Evolutionary conservation across 306 rosid species (phyloP).

Genomic region (Lupinus albus): DNA sequence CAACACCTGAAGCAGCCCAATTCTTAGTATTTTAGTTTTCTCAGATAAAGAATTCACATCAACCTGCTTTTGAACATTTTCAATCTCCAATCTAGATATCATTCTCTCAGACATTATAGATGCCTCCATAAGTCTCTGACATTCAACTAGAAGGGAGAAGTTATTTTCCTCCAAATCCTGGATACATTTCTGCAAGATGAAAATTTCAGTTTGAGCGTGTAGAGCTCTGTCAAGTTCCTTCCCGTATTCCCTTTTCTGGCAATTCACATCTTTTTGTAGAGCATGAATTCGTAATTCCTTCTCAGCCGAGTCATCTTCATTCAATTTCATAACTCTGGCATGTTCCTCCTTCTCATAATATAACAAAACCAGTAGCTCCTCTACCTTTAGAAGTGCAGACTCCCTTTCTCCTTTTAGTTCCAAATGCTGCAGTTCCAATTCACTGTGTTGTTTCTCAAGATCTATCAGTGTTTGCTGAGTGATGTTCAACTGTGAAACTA

Average conservation of each 20-base stretch:
- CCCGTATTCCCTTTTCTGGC: slow-evolving; percentile 61
- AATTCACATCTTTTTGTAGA: slow-evolving; percentile 58
- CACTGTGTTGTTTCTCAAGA: slow-evolving; percentile 56
- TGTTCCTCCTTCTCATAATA: slow-evolving; percentile 68
- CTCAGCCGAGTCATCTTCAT: slow-evolving; percentile 59
- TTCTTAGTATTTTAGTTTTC: slow-evolving; percentile 58
- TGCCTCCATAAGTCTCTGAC: slow-evolving; percentile 63
- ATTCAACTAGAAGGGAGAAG: slow-evolving; percentile 61
- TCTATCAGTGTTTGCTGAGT: slow-evolving; percentile 57
- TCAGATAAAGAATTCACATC: slow-evolving; percentile 56
- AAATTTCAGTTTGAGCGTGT: slow-evolving; percentile 61
- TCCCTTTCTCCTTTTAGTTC: slow-evolving; percentile 70
- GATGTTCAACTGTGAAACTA: slow-evolving; percentile 61
- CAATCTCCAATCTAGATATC: slow-evolving; percentile 69
- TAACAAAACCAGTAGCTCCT: slow-evolving; percentile 66
- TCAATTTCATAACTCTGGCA: slow-evolving; percentile 58
- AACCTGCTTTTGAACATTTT: slow-evolving; percentile 49
- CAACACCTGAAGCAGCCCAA: slow-evolving; percentile 68
- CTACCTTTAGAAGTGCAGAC: slow-evolving; percentile 65
- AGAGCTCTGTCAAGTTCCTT: slow-evolving; percentile 65
- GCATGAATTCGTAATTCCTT: slow-evolving; percentile 57
- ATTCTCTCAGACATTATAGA: slow-evolving; percentile 53
- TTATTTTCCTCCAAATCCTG: slow-evolving; percentile 64
- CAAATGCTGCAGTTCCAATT: slow-evolving; percentile 52
- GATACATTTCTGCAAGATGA: slow-evolving; percentile 66